Evolutionary conservation across 257 asterid species (phyloP).

Genomic region (Forsythia suspensa): DNA sequence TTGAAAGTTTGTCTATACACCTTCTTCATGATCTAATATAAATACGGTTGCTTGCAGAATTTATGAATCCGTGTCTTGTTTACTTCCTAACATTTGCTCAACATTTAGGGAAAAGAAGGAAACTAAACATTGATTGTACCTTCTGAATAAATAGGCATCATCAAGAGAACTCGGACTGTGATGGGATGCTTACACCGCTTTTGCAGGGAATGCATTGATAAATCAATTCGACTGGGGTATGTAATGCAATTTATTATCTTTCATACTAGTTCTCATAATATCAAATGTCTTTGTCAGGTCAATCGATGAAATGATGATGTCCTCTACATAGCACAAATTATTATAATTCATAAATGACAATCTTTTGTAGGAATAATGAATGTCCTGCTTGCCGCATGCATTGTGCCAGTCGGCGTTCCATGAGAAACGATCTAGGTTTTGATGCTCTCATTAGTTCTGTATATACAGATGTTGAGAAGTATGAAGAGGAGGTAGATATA

Average conservation of each 20-base stretch:
- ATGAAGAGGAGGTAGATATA: constrained; percentile 46
- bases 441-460: constrained; percentile 40
- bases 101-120: too few species aligned
- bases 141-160: constrained; percentile 27
- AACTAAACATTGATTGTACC: too few species aligned
- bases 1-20: too few species aligned
- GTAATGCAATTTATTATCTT: not conserved
- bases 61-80: too few species aligned
- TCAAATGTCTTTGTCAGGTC: not conserved
- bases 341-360: too few species aligned
- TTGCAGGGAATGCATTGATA: constrained; percentile 64
- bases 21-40: too few species aligned
- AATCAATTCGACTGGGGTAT: constrained; percentile 60
- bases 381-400: constrained; percentile 63
- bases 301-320: not conserved
- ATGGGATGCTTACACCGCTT: constrained; percentile 66
- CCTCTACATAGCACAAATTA: not conserved
- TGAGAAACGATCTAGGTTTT: constrained; percentile 51
- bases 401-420: constrained; percentile 54
- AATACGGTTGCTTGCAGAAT: too few species aligned
- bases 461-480: constrained; percentile 44
- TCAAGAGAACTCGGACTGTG: constrained; percentile 53
- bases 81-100: too few species aligned
- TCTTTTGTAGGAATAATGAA: constrained; percentile 45
- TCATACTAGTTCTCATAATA: not conserved